Percentiles rank a stretch among this genome's conserved stretches.
phyloP scores from a whole-genome alignment of 306 rosid species.

The Vigna mungo region DNA sequence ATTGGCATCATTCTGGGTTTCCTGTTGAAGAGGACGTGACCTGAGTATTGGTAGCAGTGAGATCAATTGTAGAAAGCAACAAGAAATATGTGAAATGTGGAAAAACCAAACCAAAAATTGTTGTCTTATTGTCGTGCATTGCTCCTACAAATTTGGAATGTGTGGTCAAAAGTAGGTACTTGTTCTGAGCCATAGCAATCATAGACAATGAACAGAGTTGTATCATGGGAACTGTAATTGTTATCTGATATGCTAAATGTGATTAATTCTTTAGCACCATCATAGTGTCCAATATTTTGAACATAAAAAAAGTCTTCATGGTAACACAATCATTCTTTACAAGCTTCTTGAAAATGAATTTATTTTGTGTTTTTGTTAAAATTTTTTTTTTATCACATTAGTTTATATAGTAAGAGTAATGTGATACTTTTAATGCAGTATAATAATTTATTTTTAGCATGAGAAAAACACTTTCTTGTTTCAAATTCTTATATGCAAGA shows the following conservation, averaged over 20 bases:
- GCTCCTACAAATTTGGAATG: constrained; percentile 44
- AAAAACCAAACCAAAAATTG: constrained; percentile 36
- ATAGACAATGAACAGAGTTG: constrained; percentile 43
- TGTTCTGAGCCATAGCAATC: constrained; percentile 46
- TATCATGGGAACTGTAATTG: constrained; percentile 39
- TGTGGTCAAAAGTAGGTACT: constrained; percentile 45
- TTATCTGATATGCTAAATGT: constrained; percentile 37
- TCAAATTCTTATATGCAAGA: no score
- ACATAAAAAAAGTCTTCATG: neutral
- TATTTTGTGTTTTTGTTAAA: no score
- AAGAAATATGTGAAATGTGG: constrained; percentile 49
- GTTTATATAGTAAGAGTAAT: no score
- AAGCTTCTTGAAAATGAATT: no score
- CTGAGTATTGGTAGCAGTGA: constrained; percentile 24
- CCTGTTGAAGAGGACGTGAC: constrained; percentile 77
- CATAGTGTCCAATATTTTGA: neutral
- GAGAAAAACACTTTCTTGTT: no score
- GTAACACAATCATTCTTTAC: neutral
- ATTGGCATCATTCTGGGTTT: constrained; percentile 83
- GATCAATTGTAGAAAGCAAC: constrained; percentile 57
- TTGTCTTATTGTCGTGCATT: constrained; percentile 48
- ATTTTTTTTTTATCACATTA: no score
- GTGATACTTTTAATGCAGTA: no score
- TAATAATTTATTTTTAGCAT: no score
- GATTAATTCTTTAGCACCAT: constrained; percentile 20